A percentile compares a stretch with the other conserved stretches of the same genome.
Conservation (phyloP, 1,139 yeast species). For the Saccharomycopsis hybrid region DNA sequence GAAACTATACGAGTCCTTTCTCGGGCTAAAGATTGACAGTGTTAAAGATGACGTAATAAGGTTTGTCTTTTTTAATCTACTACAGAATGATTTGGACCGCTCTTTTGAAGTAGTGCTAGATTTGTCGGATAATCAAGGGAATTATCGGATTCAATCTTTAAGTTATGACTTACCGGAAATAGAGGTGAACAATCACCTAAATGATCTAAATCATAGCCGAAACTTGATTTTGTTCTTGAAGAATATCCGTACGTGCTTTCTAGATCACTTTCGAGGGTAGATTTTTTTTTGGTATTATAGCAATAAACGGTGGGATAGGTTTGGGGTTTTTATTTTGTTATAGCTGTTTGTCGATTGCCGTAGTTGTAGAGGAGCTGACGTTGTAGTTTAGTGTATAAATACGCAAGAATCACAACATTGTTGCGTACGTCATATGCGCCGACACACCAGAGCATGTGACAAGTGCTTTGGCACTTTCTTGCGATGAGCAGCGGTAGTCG, state of each 20-base stretch:
- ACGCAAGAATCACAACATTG: no score
- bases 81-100: constrained; percentile 34
- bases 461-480: no score
- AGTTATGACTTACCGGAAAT: constrained; percentile 32
- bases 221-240: constrained; percentile 38
- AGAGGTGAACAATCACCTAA: constrained; percentile 26
- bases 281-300: no score
- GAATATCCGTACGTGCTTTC: constrained; percentile 27
- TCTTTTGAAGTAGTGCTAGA: constrained; percentile 36
- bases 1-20: constrained; percentile 37
- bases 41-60: constrained; percentile 33
- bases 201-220: constrained; percentile 34
- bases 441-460: no score
- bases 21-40: constrained; percentile 42
- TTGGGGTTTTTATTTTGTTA: no score
- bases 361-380: no score
- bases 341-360: no score
- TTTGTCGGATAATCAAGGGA: constrained; percentile 31
- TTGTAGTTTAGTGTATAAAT: no score
- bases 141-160: constrained; percentile 31
- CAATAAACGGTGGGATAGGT: no score
- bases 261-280: not conserved
- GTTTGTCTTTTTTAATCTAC: constrained; percentile 40
- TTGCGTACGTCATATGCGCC: no score
- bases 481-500: no score